Percentiles rank a stretch among this genome's conserved stretches.
Conservation (phyloP, 495 filamentous ascomycete genomes). For the Neurospora sp. region DNA sequence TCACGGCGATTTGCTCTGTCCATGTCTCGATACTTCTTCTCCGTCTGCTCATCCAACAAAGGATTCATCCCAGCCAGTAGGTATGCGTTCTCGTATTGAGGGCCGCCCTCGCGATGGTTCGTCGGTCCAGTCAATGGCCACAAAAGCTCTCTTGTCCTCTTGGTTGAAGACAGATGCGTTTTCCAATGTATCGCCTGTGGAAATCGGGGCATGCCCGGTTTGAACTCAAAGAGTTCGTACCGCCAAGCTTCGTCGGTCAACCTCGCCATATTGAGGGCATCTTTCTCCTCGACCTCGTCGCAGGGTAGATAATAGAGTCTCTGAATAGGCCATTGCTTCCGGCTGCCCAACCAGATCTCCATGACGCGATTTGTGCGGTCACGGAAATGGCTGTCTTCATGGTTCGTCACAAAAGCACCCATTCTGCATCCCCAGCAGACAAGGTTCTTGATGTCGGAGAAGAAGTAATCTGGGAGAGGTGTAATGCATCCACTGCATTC, state of each 20-base stretch:
- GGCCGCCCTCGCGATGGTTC: slow-evolving; percentile 10
- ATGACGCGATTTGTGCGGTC: slow-evolving; percentile 2
- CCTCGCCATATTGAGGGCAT: not conserved
- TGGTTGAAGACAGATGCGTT: not conserved
- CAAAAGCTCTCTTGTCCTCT: not conserved
- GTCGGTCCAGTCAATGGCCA: not conserved
- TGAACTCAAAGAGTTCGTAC: not conserved
- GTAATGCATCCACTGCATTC: slow-evolving; percentile 6
- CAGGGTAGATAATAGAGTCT: not conserved
- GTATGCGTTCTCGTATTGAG: slow-evolving; percentile 7
- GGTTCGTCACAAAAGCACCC: slow-evolving; percentile 1
- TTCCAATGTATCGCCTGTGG: not conserved
- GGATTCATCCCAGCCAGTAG: not conserved
- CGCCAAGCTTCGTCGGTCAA: not conserved
- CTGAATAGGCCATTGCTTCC: not conserved
- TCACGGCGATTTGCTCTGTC: not conserved
- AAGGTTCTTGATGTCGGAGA: not conserved
- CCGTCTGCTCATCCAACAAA: not conserved
- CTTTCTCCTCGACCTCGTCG: not conserved
- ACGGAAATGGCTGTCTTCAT: slow-evolving; percentile 17
- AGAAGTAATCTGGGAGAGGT: not conserved
- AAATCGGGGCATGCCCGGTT: not conserved
- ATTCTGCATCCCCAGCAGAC: slow-evolving; percentile 17
- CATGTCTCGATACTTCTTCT: not conserved
- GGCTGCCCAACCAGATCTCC: not conserved